These are phyloP conservation scores for Zoysia pacifica DNA, from an alignment of 176 grass and related monocot genomes.

Conservation along the genomic window DNA sequence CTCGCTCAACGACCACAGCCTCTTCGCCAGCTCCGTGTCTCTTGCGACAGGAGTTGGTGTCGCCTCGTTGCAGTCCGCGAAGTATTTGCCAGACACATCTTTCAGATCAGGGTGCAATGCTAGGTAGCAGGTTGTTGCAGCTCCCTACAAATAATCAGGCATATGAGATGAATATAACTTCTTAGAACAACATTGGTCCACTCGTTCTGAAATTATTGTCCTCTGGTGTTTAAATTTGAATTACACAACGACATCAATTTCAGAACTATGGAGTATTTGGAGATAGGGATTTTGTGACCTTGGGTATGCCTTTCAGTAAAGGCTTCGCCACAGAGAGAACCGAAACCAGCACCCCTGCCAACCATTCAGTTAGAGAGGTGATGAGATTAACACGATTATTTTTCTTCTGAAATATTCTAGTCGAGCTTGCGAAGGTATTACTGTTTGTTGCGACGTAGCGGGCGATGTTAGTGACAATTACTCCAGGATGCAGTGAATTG, in stretches of 20 bases:
- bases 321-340: constrained; percentile 42
- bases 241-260: too few relatives aligned
- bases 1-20: constrained; percentile 70
- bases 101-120: constrained; percentile 73
- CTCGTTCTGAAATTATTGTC: too few relatives aligned
- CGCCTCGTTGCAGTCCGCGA: constrained; percentile 55
- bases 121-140: constrained; percentile 83
- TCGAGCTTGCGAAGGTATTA: constrained; percentile 33
- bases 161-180: neutral
- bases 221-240: too few relatives aligned
- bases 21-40: constrained; percentile 66
- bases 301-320: constrained; percentile 49
- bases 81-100: constrained; percentile 79
- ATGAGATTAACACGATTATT: constrained; percentile 13
- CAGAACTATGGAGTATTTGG: neutral
- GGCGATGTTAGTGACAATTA: constrained; percentile 62
- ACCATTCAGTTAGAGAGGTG: constrained; percentile 14
- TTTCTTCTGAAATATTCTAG: neutral
- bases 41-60: constrained; percentile 52
- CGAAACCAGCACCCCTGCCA: constrained; percentile 40
- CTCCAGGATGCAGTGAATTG: constrained; percentile 76
- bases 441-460: constrained; percentile 58
- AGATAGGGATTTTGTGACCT: constrained; percentile 39
- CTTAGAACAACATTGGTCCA: neutral
- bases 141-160: constrained; percentile 55